A percentile compares a stretch with the other conserved stretches of the same genome.
Conservation (phyloP, 2,329 filamentous ascomycete species). For the Ophiosphaerella herpotricha region DNA sequence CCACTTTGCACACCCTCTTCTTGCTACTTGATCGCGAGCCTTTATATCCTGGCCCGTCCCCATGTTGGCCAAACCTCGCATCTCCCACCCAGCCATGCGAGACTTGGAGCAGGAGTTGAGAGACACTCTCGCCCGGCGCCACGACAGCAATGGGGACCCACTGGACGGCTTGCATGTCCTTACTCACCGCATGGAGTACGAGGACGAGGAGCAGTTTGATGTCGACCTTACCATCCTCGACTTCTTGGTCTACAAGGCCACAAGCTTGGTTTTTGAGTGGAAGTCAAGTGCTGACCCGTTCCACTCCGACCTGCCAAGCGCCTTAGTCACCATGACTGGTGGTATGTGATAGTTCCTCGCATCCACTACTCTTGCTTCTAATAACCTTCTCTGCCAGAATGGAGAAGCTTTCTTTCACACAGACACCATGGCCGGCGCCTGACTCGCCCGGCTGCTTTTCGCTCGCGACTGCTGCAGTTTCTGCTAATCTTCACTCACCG, state of each 20-base stretch:
- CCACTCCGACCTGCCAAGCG: conserved; percentile 38
- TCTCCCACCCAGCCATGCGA: conserved; percentile 16
- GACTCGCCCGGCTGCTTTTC: conserved; percentile 51
- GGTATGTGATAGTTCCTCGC: conserved; percentile 21
- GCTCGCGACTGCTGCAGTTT: conserved; percentile 56
- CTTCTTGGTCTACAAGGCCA: conserved; percentile 57
- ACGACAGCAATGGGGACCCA: conserved; percentile 22
- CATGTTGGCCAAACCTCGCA: conserved; percentile 24
- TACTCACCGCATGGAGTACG: conserved; percentile 40
- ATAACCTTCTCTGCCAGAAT: conserved; percentile 37
- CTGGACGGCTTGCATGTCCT: conserved; percentile 37
- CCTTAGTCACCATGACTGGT: conserved; percentile 39
- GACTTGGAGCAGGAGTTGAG: conserved; percentile 32
- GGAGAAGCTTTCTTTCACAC: conserved; percentile 50
- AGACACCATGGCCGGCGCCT: conserved; percentile 44
- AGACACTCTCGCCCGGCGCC: conserved; percentile 19
- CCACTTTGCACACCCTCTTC: conserved; percentile 1
- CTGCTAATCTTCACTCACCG: conserved; percentile 51
- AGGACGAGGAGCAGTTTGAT: conserved; percentile 49
- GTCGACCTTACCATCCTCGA: conserved; percentile 63
- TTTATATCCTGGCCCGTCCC: conserved; percentile 5
- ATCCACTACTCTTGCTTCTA: not conserved
- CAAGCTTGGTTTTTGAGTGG: conserved; percentile 48
- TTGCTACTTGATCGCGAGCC: conserved; percentile 5
- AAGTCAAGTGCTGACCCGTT: conserved; percentile 32